Conservation (phyloP, 2,329 filamentous ascomycete species). For the Pleoardoris graminearum region DNA sequence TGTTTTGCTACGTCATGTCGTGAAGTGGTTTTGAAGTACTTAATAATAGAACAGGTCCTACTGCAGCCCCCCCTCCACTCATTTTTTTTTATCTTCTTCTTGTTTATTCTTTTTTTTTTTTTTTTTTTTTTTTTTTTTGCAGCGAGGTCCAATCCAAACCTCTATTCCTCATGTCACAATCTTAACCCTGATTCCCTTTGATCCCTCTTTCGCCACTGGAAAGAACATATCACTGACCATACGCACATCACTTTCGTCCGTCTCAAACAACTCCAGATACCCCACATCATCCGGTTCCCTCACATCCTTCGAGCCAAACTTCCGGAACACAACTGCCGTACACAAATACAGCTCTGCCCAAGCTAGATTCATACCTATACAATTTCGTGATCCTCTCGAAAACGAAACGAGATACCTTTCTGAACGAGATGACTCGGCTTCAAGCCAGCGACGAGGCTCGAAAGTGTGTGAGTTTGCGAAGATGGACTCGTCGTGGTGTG, state of each 20-base stretch:
- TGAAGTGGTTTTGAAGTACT: too few relatives aligned
- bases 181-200: slow-evolving; percentile 29
- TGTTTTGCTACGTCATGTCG: too few relatives aligned
- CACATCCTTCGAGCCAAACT: slow-evolving; percentile 9
- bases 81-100: too few relatives aligned
- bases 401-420: slow-evolving; percentile 29
- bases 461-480: slow-evolving; percentile 37
- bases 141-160: too few relatives aligned
- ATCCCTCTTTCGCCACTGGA: slow-evolving; percentile 19
- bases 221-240: slow-evolving; percentile 32
- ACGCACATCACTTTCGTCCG: slow-evolving; percentile 26
- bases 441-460: slow-evolving; percentile 41
- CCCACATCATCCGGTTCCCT: slow-evolving; percentile 4
- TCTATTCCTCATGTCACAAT: too few relatives aligned
- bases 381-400: neutral
- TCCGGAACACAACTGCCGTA: neutral
- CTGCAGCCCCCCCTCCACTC: too few relatives aligned
- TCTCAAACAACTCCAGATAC: slow-evolving; percentile 31
- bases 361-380: neutral
- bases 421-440: slow-evolving; percentile 14
- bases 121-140: too few relatives aligned
- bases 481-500: slow-evolving; percentile 39
- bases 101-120: too few relatives aligned
- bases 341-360: neutral
- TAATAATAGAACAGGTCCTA: too few relatives aligned